Conservation (phyloP, 768 basidiomycete genomes). For the Panaeolus cyanescens region DNA sequence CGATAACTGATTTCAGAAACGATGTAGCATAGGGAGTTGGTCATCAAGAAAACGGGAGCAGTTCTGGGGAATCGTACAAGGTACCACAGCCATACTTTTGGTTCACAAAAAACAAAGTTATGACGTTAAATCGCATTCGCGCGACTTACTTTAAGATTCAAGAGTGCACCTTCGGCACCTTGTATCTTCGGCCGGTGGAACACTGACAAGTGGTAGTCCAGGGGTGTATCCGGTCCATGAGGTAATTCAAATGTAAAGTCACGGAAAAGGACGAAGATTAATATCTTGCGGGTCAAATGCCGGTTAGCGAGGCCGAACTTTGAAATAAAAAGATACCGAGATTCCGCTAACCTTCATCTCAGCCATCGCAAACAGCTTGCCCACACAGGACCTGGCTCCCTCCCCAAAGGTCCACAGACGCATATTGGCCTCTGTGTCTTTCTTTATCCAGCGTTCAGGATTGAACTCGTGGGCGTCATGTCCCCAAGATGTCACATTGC, state of each 20-base stretch:
- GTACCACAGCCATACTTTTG: too few species aligned
- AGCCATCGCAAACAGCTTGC: slow-evolving; percentile 41
- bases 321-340: background rate
- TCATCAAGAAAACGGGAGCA: too few species aligned
- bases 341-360: slow-evolving; percentile 41
- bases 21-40: too few species aligned
- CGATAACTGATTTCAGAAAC: too few species aligned
- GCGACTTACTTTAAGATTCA: background rate
- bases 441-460: slow-evolving; percentile 44
- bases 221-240: slow-evolving; percentile 31
- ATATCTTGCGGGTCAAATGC: slow-evolving; percentile 28
- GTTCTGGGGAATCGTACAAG: too few species aligned
- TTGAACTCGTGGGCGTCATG: slow-evolving; percentile 42
- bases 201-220: slow-evolving; percentile 30
- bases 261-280: slow-evolving; percentile 41
- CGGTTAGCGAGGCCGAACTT: background rate
- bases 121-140: background rate
- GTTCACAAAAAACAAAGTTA: background rate
- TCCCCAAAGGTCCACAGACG: slow-evolving; percentile 48
- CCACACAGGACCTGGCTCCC: slow-evolving; percentile 46
- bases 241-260: slow-evolving; percentile 42
- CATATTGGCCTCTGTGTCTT: slow-evolving; percentile 21
- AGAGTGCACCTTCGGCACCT: slow-evolving; percentile 25
- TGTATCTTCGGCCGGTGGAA: slow-evolving; percentile 35
- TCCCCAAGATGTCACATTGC: slow-evolving; percentile 44